A percentile compares a stretch with the other conserved stretches of the same genome.
These are phyloP conservation scores for Misopates orontium DNA, from an alignment of 257 asterid species.

Conservation along the genomic window DNA sequence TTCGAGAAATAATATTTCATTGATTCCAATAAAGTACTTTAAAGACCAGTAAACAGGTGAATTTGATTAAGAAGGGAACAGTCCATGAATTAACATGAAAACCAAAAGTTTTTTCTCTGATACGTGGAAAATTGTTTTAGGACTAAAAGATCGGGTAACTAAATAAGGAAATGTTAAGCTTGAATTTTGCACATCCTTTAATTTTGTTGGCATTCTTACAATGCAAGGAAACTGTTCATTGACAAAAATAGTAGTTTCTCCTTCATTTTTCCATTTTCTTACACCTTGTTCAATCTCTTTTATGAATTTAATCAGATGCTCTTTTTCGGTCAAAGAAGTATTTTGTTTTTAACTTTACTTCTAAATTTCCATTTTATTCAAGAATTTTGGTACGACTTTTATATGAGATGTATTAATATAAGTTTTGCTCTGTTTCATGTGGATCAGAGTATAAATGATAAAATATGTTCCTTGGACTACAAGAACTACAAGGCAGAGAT, in stretches of 20 bases:
- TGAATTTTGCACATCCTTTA: not conserved
- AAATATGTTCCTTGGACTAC: conserved; percentile 77
- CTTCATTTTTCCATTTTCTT: not conserved
- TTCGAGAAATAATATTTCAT: too few relatives aligned
- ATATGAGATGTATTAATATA: conserved; percentile 15
- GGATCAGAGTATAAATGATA: conserved; percentile 68
- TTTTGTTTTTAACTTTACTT: not conserved
- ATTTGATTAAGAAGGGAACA: too few relatives aligned
- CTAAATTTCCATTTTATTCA: not conserved
- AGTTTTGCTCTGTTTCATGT: conserved; percentile 23
- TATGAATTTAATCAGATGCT: conserved; percentile 4
- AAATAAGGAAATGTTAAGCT: not conserved
- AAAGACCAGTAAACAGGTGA: too few relatives aligned
- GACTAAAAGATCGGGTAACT: not conserved
- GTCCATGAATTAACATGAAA: not conserved
- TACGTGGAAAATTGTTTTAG: not conserved
- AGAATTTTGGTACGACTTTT: not conserved
- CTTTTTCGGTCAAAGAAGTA: not conserved
- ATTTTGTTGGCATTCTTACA: not conserved
- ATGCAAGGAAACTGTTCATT: not conserved
- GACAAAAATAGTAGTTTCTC: not conserved
- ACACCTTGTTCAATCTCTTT: not conserved
- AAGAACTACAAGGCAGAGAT: conserved; percentile 94
- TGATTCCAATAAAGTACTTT: too few relatives aligned
- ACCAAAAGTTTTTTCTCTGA: not conserved